Evolutionary conservation across 2,329 filamentous ascomycete genomes (phyloP), one percentile per base, ranked within the genome.

Genomic region (Fusarium sp.): DNA sequence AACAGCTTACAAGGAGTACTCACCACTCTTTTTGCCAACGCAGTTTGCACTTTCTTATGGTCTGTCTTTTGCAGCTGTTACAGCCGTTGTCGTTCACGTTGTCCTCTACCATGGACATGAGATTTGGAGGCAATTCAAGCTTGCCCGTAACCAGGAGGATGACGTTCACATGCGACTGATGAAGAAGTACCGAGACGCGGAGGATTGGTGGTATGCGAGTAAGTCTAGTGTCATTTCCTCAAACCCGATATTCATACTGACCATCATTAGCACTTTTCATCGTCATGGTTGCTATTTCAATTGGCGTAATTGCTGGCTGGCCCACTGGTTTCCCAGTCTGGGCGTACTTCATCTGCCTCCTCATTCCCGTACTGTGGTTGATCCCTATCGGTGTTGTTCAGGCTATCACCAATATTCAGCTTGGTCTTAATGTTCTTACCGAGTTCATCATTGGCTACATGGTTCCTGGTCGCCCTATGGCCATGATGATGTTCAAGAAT

Each of bases 401-500:
- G 75, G 88, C 86, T 60, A 86, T 89, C 60, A 88, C 88, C 44
- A 89, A 90, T 77, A 86, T 87, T 55, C 87, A 90, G 76, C 83
- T 92, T 7, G 90, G 90, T 7, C 83, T 93, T 26, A 92, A 92
- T 72, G 90, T 93, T 20, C 80, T 93, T 64, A 91, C 90, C n/a
- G 91, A 93, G 77, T 92, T 91, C 74, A 86, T 93, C 65, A 86
- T 91, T 66, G 91, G 91, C 9, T 93, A 93, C 79, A 91, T 93
- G 85, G 87, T 91, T 53, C 91, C 91, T 1, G 91, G 91, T 30
- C 86, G 86, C 6, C 91, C 91, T 3, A 84, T 93, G 66, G 90
- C 90, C 50, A 90, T 93, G 86, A 93, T 93, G 91, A 86, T 93
- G 82, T 93, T 93, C 83, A 93, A 93, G 80, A 92, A 90, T 67